These are phyloP conservation scores for Apiotrichum porosum DNA, from an alignment of 1,284 basidiomycete species.

Conservation along the genomic window DNA sequence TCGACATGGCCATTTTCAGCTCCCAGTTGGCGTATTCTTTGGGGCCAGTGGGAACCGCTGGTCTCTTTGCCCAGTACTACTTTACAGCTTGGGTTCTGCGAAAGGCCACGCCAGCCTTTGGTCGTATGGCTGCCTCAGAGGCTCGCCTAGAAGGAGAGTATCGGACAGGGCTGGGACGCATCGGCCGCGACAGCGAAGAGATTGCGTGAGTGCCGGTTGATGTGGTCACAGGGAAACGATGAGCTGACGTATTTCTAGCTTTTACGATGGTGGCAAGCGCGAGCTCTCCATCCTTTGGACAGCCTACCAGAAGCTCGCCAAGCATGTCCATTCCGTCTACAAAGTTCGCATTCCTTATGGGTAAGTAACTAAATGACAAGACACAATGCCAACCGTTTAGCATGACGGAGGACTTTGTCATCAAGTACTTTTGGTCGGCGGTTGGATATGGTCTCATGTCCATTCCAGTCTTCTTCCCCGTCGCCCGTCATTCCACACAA, in stretches of 20 bases:
- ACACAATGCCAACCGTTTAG: slow-evolving; percentile 74
- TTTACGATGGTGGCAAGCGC: slow-evolving; percentile 83
- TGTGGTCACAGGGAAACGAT: not conserved
- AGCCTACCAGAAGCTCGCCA: slow-evolving; percentile 75
- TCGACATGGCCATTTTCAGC: slow-evolving; percentile 90
- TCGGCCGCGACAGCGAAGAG: slow-evolving; percentile 89
- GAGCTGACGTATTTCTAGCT: slow-evolving; percentile 54
- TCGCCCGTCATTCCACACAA: slow-evolving; percentile 14
- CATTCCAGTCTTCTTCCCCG: slow-evolving; percentile 68
- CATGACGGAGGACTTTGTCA: slow-evolving; percentile 85
- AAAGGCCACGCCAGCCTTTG: slow-evolving; percentile 89
- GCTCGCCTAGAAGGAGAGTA: slow-evolving; percentile 82
- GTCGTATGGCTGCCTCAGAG: slow-evolving; percentile 82
- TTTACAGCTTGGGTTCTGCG: slow-evolving; percentile 75
- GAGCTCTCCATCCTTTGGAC: slow-evolving; percentile 78
- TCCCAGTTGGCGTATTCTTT: slow-evolving; percentile 82
- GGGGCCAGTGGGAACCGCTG: slow-evolving; percentile 65
- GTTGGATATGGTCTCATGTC: slow-evolving; percentile 83
- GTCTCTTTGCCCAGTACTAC: slow-evolving; percentile 81
- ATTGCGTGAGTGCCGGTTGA: slow-evolving; percentile 63
- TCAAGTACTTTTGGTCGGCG: slow-evolving; percentile 91
- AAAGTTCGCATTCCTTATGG: slow-evolving; percentile 53
- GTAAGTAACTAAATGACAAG: slow-evolving; percentile 11
- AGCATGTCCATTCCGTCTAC: slow-evolving; percentile 87
- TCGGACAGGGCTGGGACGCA: slow-evolving; percentile 75